These are phyloP conservation scores for Lophium mytilinum DNA, from an alignment of 495 filamentous ascomycete genomes.

Conservation along the genomic window DNA sequence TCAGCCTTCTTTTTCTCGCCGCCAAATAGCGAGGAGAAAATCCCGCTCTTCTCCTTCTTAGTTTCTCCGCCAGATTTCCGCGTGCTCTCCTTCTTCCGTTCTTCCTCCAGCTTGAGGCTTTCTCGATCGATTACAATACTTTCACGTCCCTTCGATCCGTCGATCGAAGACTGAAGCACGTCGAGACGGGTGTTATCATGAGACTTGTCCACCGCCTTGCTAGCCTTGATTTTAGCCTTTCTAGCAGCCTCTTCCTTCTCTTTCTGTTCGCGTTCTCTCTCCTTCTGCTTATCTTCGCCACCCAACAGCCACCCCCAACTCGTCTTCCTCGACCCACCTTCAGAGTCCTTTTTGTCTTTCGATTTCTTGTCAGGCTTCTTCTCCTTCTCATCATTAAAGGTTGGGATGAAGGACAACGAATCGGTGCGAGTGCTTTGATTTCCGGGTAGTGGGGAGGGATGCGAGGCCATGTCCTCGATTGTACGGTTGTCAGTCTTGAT, in stretches of 20 bases:
- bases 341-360: conserved; percentile 52
- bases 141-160: conserved; percentile 48
- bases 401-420: conserved; percentile 77
- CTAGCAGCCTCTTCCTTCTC: conserved; percentile 42
- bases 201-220: conserved; percentile 47
- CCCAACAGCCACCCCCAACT: conserved; percentile 75
- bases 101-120: conserved; percentile 65
- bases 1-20: conserved; percentile 72
- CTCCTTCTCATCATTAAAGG: conserved; percentile 58
- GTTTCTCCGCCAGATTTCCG: conserved; percentile 60
- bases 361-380: conserved; percentile 54
- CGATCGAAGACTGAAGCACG: conserved; percentile 72
- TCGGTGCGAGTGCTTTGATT: conserved; percentile 61
- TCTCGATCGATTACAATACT: conserved; percentile 76
- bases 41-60: conserved; percentile 78
- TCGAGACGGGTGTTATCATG: conserved; percentile 74
- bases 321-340: conserved; percentile 57
- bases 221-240: conserved; percentile 41
- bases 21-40: conserved; percentile 87
- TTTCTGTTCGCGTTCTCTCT: conserved; percentile 46
- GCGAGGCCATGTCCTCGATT: conserved; percentile 53
- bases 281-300: conserved; percentile 62
- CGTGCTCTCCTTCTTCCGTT: conserved; percentile 70
- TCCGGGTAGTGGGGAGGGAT: conserved; percentile 61
- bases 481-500: conserved; percentile 34